Percentiles rank a stretch among this genome's conserved stretches.
These are phyloP conservation scores for Kalmusia sp. DNA, from an alignment of 2,329 filamentous ascomycete genomes.

Conservation along the genomic window DNA sequence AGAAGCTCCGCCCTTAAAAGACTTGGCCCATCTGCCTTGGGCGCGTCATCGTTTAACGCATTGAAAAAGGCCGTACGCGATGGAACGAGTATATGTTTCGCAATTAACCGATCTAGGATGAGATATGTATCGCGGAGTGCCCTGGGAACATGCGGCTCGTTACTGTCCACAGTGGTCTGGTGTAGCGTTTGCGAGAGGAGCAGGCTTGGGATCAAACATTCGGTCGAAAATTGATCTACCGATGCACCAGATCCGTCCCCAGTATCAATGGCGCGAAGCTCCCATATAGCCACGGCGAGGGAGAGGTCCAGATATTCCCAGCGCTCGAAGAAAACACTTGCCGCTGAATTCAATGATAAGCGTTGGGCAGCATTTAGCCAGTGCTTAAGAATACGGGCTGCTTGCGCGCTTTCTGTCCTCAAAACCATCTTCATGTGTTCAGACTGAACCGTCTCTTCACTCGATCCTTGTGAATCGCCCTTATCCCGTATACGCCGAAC, in stretches of 20 bases:
- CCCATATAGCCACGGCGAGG: slow-evolving; percentile 41
- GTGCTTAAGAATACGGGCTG: slow-evolving; percentile 42
- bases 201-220: slow-evolving; percentile 44
- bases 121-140: slow-evolving; percentile 19
- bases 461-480: slow-evolving; percentile 15
- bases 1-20: slow-evolving; percentile 23
- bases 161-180: slow-evolving; percentile 1
- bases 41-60: slow-evolving; percentile 12
- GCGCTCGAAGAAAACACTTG: background rate
- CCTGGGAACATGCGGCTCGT: background rate
- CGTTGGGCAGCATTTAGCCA: slow-evolving; percentile 40
- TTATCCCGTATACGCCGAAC: slow-evolving; percentile 29
- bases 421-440: slow-evolving; percentile 47
- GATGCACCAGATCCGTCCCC: slow-evolving; percentile 37
- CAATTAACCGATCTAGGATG: slow-evolving; percentile 46
- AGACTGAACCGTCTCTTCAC: slow-evolving; percentile 29
- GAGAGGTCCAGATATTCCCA: slow-evolving; percentile 28
- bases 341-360: slow-evolving; percentile 12
- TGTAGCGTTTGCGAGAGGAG: slow-evolving; percentile 31
- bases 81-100: slow-evolving; percentile 52
- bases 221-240: slow-evolving; percentile 45
- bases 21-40: background rate
- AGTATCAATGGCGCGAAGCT: slow-evolving; percentile 35
- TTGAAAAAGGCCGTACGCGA: slow-evolving; percentile 47
- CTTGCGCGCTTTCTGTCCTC: slow-evolving; percentile 42